Base-by-base conservation (phyloP, 73 alveolate genomes). In the Tetrahymena thermophila region DNA sequence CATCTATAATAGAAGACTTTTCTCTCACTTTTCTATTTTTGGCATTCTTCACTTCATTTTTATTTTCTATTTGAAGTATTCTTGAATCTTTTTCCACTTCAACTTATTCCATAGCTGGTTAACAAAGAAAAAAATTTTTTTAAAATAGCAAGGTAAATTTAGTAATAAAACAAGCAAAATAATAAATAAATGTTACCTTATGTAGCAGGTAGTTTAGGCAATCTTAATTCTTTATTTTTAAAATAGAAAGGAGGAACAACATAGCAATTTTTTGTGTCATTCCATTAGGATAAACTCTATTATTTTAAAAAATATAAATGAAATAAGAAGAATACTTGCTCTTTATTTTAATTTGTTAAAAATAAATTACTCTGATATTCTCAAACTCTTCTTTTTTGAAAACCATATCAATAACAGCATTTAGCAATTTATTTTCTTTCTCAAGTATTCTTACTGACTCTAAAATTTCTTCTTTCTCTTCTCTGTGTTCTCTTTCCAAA, bases 401-500 rank as follows among this genome's bases (percentile, higher is more conserved):
- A 31, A 95, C 34, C 35, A 56, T 93, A 13, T 38, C 43, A 14
- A 96, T 95, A 34, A 98, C 96, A 43, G 96, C 96, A 85, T 96
- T 97, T 95, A 96, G 98, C 44, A 98, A 97, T 43, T 94, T 96
- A 96, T 96, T 97, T 58, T 98, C 99, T 84, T 93, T 96, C 35
- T 98, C 98, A 83, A 96, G 95, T 85, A 95, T 98, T 95, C 97
- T 96, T 15, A 98, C 96, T 21, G 97, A 94, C 89, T 98, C 99
- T 85, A 98, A 96, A 50, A 98, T 96, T 94, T 98, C 99, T 43
- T 98, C 97, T 94, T 98, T 97, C 94, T 98, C 99, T 85, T 97
- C 96, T 56, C 97, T 96, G 94, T 97, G 96, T 93, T 98, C 99
- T 58, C 95, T 95, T 94, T 97, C 96, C 23, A 98, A 96, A 96